phyloP scores from a whole-genome alignment of 352 stramenopile species.

The Phytophthora hibernalis region DNA sequence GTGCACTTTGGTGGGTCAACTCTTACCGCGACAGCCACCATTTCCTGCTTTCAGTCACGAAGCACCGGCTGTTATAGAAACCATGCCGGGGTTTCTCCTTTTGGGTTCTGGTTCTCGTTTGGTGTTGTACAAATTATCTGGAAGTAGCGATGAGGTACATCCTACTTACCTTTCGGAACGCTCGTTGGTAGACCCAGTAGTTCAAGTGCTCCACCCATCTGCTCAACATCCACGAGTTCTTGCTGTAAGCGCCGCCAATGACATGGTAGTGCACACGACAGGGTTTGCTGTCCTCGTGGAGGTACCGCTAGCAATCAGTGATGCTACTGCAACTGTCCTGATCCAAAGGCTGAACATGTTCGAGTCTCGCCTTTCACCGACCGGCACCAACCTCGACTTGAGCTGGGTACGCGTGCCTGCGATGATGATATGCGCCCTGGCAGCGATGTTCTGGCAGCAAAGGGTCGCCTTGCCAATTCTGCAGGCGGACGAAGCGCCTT shows the following conservation, averaged over 20 bases:
- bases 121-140: slow-evolving; percentile 36
- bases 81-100: slow-evolving; percentile 38
- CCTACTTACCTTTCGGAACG: slow-evolving; percentile 35
- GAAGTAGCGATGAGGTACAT: slow-evolving; percentile 22
- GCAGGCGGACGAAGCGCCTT: slow-evolving; percentile 14
- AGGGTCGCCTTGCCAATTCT: slow-evolving; percentile 7
- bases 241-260: slow-evolving; percentile 16
- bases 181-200: slow-evolving; percentile 3
- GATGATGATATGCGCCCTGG: slow-evolving; percentile 44
- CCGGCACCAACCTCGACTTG: slow-evolving; percentile 30
- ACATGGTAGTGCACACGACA: slow-evolving; percentile 25
- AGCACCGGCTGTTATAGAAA: slow-evolving; percentile 18
- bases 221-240: slow-evolving; percentile 2
- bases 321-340: background rate
- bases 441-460: slow-evolving; percentile 46
- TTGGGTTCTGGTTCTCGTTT: slow-evolving; percentile 22
- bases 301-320: background rate
- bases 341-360: slow-evolving; percentile 24
- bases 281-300: slow-evolving; percentile 25
- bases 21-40: slow-evolving; percentile 14
- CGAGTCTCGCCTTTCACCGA: slow-evolving; percentile 30
- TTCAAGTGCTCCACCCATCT: slow-evolving; percentile 1
- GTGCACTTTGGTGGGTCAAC: slow-evolving; percentile 35
- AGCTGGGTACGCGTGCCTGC: slow-evolving; percentile 43
- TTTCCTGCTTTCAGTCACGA: slow-evolving; percentile 1